These are phyloP conservation scores for Penicillium sp. DNA, from an alignment of 2,329 filamentous ascomycete genomes.

Conservation along the genomic window DNA sequence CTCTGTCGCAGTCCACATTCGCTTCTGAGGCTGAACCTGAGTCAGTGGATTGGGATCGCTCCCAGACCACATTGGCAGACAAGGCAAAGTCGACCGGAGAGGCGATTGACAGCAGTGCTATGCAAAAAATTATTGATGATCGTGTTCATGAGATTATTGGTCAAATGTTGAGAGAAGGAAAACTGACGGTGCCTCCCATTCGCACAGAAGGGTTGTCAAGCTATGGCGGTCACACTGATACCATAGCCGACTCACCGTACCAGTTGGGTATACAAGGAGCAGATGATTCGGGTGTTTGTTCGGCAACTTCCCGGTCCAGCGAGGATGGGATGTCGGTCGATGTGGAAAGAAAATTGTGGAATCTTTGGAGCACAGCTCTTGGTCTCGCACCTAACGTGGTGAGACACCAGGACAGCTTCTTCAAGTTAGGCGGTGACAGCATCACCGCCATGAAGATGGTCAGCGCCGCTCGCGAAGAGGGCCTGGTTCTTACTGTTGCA, in stretches of 20 bases:
- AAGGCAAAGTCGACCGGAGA: conserved; percentile 10
- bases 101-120: conserved; percentile 21
- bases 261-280: conserved; percentile 14
- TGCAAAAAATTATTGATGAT: conserved; percentile 34
- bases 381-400: conserved; percentile 34
- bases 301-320: conserved; percentile 32
- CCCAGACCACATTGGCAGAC: conserved; percentile 16
- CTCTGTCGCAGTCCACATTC: conserved; percentile 24
- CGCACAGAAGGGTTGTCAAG: conserved; percentile 13
- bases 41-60: conserved; percentile 11
- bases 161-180: conserved; percentile 32
- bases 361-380: conserved; percentile 40
- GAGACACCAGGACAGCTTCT: conserved; percentile 42
- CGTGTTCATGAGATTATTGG: conserved; percentile 35
- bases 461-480: conserved; percentile 39
- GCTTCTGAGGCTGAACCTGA: background rate
- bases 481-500: conserved; percentile 41
- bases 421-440: conserved; percentile 42
- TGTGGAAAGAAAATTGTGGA: conserved; percentile 36
- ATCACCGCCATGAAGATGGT: conserved; percentile 44
- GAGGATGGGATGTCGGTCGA: conserved; percentile 26
- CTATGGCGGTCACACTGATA: conserved; percentile 13
- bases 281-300: conserved; percentile 25
- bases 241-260: conserved; percentile 20
- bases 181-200: conserved; percentile 22